phyloP scores from a whole-genome alignment of 148 eudicot species.

The Chenopodium quinoa region DNA sequence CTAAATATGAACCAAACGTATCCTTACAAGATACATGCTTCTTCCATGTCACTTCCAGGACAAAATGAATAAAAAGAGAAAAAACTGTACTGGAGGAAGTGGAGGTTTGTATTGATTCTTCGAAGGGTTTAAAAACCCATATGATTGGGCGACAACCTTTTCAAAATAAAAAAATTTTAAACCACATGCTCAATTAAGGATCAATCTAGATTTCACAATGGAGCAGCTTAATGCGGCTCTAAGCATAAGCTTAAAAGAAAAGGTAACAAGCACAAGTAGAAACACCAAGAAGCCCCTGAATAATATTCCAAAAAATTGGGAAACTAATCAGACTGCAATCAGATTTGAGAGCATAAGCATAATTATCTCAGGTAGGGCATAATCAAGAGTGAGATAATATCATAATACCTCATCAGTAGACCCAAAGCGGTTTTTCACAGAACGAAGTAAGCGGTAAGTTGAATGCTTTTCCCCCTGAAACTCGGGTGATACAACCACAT shows the following conservation, averaged over 20 bases:
- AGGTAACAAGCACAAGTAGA: background rate
- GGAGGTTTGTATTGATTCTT: slow-evolving; percentile 3
- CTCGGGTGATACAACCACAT: background rate
- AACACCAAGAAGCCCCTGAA: background rate
- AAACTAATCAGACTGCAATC: background rate
- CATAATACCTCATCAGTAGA: slow-evolving; percentile 93
- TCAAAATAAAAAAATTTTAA: background rate
- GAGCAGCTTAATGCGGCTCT: background rate
- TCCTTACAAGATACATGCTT: background rate
- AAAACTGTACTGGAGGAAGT: background rate
- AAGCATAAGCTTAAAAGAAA: background rate
- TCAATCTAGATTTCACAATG: background rate
- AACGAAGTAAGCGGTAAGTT: slow-evolving; percentile 87
- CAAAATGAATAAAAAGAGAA: background rate
- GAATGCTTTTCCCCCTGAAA: slow-evolving; percentile 90
- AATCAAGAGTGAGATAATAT: slow-evolving; percentile 28
- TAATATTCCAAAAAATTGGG: background rate
- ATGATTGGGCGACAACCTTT: background rate
- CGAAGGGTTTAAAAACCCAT: background rate
- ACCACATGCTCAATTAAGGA: background rate
- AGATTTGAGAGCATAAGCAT: background rate
- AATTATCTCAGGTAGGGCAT: background rate
- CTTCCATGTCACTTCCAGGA: background rate
- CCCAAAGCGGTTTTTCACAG: slow-evolving; percentile 94
- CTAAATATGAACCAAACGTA: background rate